A percentile compares a stretch with the other conserved stretches of the same genome.
These are phyloP conservation scores for Piloderma croceum DNA, from an alignment of 768 basidiomycete species.

Conservation along the genomic window DNA sequence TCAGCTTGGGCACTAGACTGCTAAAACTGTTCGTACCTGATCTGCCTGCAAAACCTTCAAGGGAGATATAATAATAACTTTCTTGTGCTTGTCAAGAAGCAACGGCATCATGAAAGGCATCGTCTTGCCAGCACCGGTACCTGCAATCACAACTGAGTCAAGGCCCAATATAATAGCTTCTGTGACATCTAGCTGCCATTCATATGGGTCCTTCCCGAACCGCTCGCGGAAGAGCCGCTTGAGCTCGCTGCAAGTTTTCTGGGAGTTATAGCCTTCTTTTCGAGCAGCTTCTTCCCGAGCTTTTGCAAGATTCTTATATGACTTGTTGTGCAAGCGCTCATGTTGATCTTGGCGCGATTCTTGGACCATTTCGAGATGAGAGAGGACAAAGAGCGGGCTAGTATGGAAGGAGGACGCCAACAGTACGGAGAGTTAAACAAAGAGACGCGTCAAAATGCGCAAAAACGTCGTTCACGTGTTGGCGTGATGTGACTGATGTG, in stretches of 20 bases:
- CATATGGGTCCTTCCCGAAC: conserved; percentile 19
- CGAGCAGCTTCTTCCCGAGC: conserved; percentile 6
- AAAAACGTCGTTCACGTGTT: too few relatives aligned
- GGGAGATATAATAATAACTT: conserved; percentile 30
- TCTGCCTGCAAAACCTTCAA: conserved; percentile 33
- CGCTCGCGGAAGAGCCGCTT: conserved; percentile 8
- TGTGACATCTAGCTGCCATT: conserved; percentile 36
- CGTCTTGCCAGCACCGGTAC: conserved; percentile 34
- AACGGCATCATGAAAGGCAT: conserved; percentile 32
- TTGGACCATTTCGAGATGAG: too few relatives aligned
- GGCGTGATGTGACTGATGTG: too few relatives aligned
- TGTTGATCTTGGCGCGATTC: background rate
- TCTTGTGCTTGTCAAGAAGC: conserved; percentile 17
- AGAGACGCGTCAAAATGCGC: too few relatives aligned
- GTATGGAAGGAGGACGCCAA: too few relatives aligned
- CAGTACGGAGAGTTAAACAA: too few relatives aligned
- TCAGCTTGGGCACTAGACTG: background rate
- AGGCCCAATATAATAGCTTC: conserved; percentile 31
- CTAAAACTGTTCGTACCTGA: conserved; percentile 20
- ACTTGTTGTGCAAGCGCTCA: background rate
- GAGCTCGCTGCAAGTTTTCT: conserved; percentile 4
- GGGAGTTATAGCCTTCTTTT: conserved; percentile 4
- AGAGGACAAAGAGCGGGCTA: too few relatives aligned
- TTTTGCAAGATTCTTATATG: conserved; percentile 1
- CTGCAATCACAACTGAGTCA: conserved; percentile 31